Evolutionary conservation across 495 filamentous ascomycete species (phyloP), one percentile per base, ranked within the genome.

Genomic region (Articulospora tetracladia): DNA sequence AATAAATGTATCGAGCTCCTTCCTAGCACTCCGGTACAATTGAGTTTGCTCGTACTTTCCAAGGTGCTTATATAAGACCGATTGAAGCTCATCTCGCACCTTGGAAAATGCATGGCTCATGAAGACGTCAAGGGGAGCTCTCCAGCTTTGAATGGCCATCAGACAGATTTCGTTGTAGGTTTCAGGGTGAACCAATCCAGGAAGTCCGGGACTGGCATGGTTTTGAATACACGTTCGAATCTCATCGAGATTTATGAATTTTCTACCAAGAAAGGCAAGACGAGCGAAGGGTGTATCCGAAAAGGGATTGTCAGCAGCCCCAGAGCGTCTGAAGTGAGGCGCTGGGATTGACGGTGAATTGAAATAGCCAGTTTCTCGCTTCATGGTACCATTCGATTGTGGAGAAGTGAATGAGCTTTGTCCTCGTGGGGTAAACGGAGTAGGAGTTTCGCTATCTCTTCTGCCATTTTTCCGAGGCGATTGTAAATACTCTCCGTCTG

Each of bases 101-200:
- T 58, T 60, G 3, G 20, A 25, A 24, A 65, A 62, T 0, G 59
- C 58, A 2, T 49, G 1, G 6, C 63, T 50, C 7, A 64, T 30
- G 25, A 69, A 57, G 0, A 20, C 41, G 48, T 58, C 26, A 2
- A 69, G 57, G 0, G 62, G 61, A 2, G 24, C 10, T 3, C 58
- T 55, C 67, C 67, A 69, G 15, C 44, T 24, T 17, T 39, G 22
- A 8, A 67, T 34, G 15, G 24, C 48, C 8, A 22, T 4, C 22
- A 69, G 25, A 26, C 39, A 52, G 15, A 55, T 24, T 25, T 55
- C 23, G 17, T 60, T 39, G 7, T 49, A 25, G 6, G 60, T 57
- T 11, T 53, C 24, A 19, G 48, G 15, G n/a, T 36, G 34, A 27
- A 62, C 47, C 6, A 26, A 12, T 23, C 53, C 62, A 11, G 66